Base-by-base conservation (phyloP, 139 green algal species). In the Diplosphaera chodatii region DNA sequence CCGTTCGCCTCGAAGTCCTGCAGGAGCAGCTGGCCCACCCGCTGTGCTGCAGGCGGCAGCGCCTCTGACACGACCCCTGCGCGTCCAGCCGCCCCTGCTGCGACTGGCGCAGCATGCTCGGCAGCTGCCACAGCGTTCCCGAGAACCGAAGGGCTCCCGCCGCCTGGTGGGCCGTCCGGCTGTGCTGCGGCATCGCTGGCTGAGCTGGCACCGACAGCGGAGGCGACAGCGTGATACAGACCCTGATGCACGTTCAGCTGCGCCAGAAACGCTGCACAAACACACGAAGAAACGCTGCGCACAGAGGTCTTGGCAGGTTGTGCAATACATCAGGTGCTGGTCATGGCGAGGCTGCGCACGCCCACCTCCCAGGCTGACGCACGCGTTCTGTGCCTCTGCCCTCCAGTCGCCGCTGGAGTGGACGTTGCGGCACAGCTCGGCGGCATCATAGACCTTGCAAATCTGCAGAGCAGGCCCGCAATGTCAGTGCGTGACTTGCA, bases 381-480 rank as follows among this genome's bases (percentile, higher is more conserved):
- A 84, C 0, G 56, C 63, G 62, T 73, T 41, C 55, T 79, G 56
- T 13, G 79, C 79, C 16, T 77, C 75, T 20, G 18, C 23, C 48
- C 76, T 63, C 79, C 79, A 84, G 32, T 74, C 40, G 1, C 33
- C 10, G 28, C 76, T 72, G 3, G 34, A 30, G 56, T 84, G 79
- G 16, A 78, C 76, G 30, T 83, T 78, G 40, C 79, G 62, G 71
- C 79, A 84, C 55, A 84, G 78, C 40, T 84, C 79, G 5, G 76
- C 79, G 5, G 76, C 76, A 67, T 84, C 79, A 64, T 80, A 64
- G 32, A 77, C 68, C 30, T 66, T 62, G 66, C 79, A 84, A 1
- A 83, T 66, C 74, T 79, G 74, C 66, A 23, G 41, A 10, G 16
- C 48, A 59, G n/a, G n/a, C n/a, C n/a, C n/a, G n/a, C n/a, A n/a